These are phyloP conservation scores for Lippia alba DNA, from an alignment of 305 asterid genomes.

Conservation along the genomic window DNA sequence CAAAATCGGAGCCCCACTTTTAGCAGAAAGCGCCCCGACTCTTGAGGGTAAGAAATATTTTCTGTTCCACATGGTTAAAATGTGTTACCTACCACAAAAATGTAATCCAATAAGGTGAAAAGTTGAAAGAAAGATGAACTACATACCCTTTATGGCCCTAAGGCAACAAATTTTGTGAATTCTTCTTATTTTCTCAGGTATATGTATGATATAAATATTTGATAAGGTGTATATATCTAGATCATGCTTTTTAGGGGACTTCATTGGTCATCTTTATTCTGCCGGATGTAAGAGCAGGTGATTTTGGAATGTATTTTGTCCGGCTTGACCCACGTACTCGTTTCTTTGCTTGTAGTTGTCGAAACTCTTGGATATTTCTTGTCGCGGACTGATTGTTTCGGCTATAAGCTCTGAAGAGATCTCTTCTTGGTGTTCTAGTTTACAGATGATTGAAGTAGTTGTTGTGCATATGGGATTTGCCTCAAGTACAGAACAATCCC, in stretches of 20 bases:
- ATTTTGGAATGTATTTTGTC: neutral
- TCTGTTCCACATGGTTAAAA: neutral
- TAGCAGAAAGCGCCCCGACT: neutral
- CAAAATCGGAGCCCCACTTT: neutral
- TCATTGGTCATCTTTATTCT: neutral
- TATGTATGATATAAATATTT: conserved; percentile 6
- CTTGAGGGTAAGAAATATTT: neutral
- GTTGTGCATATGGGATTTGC: neutral
- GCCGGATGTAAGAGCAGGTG: neutral
- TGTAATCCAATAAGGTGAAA: conserved; percentile 21
- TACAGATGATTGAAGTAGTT: neutral
- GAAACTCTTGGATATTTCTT: neutral
- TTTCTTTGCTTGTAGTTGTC: neutral
- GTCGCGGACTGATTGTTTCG: neutral
- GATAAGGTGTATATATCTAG: conserved; percentile 33
- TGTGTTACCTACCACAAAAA: conserved; percentile 7
- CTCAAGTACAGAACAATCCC: neutral
- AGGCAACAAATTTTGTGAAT: conserved; percentile 40
- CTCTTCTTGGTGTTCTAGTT: neutral
- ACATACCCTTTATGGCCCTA: conserved; percentile 19
- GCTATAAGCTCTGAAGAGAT: neutral
- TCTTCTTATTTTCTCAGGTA: neutral
- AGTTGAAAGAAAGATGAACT: conserved; percentile 15
- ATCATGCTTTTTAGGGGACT: conserved; percentile 14
- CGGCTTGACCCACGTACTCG: neutral